Evolutionary conservation across 352 stramenopile genomes (phyloP), one percentile per base, ranked within the genome.

Genomic region (Phytopythium ostracodes): DNA sequence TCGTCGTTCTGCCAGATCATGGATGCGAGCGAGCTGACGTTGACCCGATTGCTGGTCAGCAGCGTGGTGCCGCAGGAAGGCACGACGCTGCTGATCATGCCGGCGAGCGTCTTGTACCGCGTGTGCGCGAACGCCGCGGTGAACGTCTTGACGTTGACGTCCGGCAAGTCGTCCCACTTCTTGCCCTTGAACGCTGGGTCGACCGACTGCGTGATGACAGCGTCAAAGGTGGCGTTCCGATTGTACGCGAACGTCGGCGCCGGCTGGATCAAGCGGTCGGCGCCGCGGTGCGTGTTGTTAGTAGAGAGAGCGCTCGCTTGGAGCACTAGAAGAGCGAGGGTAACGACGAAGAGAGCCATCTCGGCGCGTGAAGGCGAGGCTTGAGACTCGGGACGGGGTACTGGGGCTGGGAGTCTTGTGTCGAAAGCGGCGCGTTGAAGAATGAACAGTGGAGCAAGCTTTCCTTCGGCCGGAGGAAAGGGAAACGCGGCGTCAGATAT

Each of bases 91-190:
- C 81, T 64, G 24, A 81, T 65, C 25, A 80, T 53, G 20, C 56
- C n/a, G n/a, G 55, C 43, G 27, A 80, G 59, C 3, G 60, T 70
- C 31, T 44, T 49, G 58, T 68, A 68, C 35, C 55, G 55, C n/a
- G 58, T 65, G 2, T 46, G 52, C 17, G 52, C 53, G 24, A 81
- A 79, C 2, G 61, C 62, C 14, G 62, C 25, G 2, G 53, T 62
- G 40, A 79, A 79, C 22, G 49, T 70, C 35, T 68, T 63, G 52
- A 65, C 68, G 42, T 74, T 79, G 36, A 29, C n/a, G 2, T 60
- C 24, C 10, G 62, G 62, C 40, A n/a, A 53, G 62, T 63, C 62
- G 24, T 68, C 57, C 62, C 62, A 68, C 57, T 59, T 68, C 62
- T 68, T 68, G 31, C 49, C 57, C 36, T 53, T 35, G 57, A 68